These are phyloP conservation scores for Ephemerocybe angulata DNA, from an alignment of 768 basidiomycete genomes.

Conservation along the genomic window DNA sequence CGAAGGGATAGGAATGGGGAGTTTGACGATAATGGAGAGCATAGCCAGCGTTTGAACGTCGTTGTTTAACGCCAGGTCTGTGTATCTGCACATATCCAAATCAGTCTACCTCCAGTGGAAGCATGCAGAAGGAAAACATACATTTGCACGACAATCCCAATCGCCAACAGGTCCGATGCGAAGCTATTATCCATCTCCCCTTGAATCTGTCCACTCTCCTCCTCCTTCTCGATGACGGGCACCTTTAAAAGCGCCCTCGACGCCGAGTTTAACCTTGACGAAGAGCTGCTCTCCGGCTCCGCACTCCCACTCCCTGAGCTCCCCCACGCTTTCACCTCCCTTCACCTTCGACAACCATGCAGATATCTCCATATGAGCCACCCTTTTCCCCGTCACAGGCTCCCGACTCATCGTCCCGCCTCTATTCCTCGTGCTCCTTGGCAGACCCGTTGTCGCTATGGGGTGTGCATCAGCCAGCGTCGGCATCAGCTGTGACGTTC, in stretches of 20 bases:
- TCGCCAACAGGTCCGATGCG: slow-evolving; percentile 31
- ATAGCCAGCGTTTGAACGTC: slow-evolving; percentile 84
- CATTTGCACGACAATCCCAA: slow-evolving; percentile 44
- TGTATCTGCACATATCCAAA: slow-evolving; percentile 32
- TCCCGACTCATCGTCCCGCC: slow-evolving; percentile 48
- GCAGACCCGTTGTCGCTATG: slow-evolving; percentile 3
- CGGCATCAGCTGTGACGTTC: slow-evolving; percentile 2
- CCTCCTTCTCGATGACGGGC: slow-evolving; percentile 16
- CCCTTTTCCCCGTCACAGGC: slow-evolving; percentile 46
- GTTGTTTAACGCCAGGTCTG: slow-evolving; percentile 42
- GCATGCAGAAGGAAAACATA: slow-evolving; percentile 27
- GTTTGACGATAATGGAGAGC: slow-evolving; percentile 54
- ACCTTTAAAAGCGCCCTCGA: slow-evolving; percentile 43
- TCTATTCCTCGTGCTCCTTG: slow-evolving; percentile 17
- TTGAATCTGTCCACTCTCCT: slow-evolving; percentile 7
- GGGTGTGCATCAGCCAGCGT: slow-evolving; percentile 7
- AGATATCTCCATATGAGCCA: slow-evolving; percentile 57
- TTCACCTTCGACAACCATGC: slow-evolving; percentile 74
- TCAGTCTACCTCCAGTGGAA: slow-evolving; percentile 5
- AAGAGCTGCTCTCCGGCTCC: slow-evolving; percentile 38
- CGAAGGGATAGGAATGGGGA: slow-evolving; percentile 3
- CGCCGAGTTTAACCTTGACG: slow-evolving; percentile 44
- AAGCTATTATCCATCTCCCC: slow-evolving; percentile 15
- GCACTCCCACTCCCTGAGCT: slow-evolving; percentile 55
- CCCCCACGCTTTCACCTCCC: slow-evolving; percentile 53